phyloP scores from a whole-genome alignment of 805 yeast genomes.

The Saccharomycopsis fodiens region DNA sequence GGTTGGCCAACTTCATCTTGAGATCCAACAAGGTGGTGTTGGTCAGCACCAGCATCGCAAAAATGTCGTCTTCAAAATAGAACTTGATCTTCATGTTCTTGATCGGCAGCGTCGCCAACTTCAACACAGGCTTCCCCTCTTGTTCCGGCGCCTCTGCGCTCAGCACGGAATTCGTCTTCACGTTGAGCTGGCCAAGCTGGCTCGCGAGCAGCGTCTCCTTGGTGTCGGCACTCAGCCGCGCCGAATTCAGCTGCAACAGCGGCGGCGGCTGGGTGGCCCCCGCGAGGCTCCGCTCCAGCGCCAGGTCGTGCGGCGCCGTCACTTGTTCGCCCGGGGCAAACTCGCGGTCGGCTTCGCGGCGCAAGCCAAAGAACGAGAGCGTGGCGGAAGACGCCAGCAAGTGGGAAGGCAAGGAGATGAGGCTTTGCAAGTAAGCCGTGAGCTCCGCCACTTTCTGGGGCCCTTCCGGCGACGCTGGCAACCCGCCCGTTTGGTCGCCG shows the following conservation, averaged over 20 bases:
- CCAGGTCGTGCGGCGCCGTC: constrained; percentile 19
- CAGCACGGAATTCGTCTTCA: constrained; percentile 15
- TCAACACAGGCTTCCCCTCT: constrained; percentile 21
- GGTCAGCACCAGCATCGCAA: constrained; percentile 54
- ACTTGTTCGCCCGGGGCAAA: constrained; percentile 13
- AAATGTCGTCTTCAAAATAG: constrained; percentile 73
- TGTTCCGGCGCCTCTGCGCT: constrained; percentile 24
- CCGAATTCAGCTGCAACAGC: constrained; percentile 3
- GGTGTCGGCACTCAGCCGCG: constrained; percentile 15
- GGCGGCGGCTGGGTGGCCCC: constrained; percentile 4
- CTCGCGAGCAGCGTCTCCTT: constrained; percentile 10
- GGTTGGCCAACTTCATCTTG: constrained; percentile 41
- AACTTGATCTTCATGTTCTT: constrained; percentile 58
- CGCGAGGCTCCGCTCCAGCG: constrained; percentile 1
- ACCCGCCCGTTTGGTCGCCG: constrained; percentile 89
- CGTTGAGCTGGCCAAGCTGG: constrained; percentile 12
- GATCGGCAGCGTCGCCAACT: not conserved
- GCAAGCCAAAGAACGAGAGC: constrained; percentile 58
- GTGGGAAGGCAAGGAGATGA: constrained; percentile 67
- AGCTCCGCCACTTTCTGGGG: constrained; percentile 60
- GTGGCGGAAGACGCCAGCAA: constrained; percentile 67
- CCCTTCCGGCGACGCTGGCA: constrained; percentile 95
- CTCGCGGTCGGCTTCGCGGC: constrained; percentile 30
- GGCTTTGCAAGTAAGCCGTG: constrained; percentile 47
- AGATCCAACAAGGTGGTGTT: constrained; percentile 42